These are phyloP conservation scores for Tetracladium marchalianum DNA, from an alignment of 495 filamentous ascomycete genomes.

Conservation along the genomic window DNA sequence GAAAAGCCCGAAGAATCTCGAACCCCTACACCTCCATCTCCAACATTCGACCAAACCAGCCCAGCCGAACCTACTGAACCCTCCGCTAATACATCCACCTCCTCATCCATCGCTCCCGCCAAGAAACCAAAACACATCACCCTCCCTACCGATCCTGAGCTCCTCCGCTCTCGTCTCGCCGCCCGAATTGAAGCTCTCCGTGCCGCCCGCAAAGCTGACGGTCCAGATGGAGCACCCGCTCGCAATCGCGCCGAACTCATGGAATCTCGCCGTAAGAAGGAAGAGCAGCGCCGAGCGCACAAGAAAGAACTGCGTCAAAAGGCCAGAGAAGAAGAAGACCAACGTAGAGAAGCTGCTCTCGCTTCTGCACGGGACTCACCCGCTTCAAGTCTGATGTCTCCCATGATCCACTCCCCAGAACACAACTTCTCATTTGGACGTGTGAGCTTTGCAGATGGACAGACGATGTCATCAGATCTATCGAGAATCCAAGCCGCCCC, in stretches of 20 bases:
- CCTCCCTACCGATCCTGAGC: constrained; percentile 51
- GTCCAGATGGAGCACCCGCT: constrained; percentile 65
- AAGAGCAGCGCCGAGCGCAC: constrained; percentile 70
- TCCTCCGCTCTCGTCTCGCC: constrained; percentile 63
- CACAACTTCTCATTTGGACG: constrained; percentile 79
- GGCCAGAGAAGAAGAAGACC: constrained; percentile 66
- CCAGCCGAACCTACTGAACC: constrained; percentile 22
- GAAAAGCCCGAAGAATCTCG: constrained; percentile 1
- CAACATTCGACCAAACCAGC: constrained; percentile 48
- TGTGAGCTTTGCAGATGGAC: constrained; percentile 78
- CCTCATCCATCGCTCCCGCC: constrained; percentile 53
- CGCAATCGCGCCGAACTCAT: constrained; percentile 81
- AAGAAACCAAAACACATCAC: constrained; percentile 44
- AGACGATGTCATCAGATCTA: constrained; percentile 58
- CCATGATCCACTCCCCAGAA: constrained; percentile 46
- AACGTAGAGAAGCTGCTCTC: constrained; percentile 56
- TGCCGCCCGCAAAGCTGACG: constrained; percentile 72
- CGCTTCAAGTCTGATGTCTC: constrained; percentile 47
- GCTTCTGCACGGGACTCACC: constrained; percentile 50
- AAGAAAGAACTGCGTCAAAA: constrained; percentile 72
- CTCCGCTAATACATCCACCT: constrained; percentile 63
- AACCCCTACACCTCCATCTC: constrained; percentile 44
- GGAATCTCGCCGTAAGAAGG: constrained; percentile 78
- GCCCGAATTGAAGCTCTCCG: constrained; percentile 76
- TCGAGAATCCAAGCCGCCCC: constrained; percentile 39